Evolutionary conservation across 805 yeast genomes (phyloP), one percentile per base, ranked within the genome.

Genomic region (Ascoidea tarda): DNA sequence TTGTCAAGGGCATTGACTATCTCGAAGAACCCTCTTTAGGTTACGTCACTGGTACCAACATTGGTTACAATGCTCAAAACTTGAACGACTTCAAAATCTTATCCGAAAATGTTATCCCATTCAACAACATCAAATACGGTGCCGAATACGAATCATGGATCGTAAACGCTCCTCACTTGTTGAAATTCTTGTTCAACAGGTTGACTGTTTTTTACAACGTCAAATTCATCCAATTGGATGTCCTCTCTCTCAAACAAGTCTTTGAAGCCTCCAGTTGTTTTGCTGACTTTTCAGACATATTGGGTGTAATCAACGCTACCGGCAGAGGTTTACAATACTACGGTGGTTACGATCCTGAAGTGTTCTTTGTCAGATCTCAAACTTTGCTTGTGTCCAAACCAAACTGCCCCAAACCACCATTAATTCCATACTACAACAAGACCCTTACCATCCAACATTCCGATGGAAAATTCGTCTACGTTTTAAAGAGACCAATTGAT

Each of bases 311-410:
- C 54, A 83, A 84, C 61, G 79, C 84, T 49, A 65, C 84, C 0
- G 91, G 90, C 1, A 65, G 61, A 49, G 91, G 91, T 1, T 62
- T 84, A 5, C 79, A 74, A 55, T 78, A 71, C 61, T 59, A 73
- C 16, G 86, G 85, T 14, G 77, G 78, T 0, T 64, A 66, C 55
- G 89, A 82, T 60, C 69, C 74, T 1, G 56, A 66, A 2, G 63
- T 73, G 45, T 79, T 63, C 59, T 70, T 73, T 0, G 81, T 84
- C 16, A 68, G 90, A 53, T 91, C 91, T 4, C 91, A 84, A 62
- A 84, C 89, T 0, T 64, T 84, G 50, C 63, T 82, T 44, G 44
- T 38, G 8, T 10, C 8, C 14, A 38, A 38, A 4, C 32, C 50
- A 33, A 57, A 64, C 38, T 64, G 66, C 31, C 53, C 54, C 5